A percentile compares a stretch with the other conserved stretches of the same genome.
These are phyloP conservation scores for Posidonia oceanica DNA, from an alignment of 116 monocot species.

Conservation along the genomic window DNA sequence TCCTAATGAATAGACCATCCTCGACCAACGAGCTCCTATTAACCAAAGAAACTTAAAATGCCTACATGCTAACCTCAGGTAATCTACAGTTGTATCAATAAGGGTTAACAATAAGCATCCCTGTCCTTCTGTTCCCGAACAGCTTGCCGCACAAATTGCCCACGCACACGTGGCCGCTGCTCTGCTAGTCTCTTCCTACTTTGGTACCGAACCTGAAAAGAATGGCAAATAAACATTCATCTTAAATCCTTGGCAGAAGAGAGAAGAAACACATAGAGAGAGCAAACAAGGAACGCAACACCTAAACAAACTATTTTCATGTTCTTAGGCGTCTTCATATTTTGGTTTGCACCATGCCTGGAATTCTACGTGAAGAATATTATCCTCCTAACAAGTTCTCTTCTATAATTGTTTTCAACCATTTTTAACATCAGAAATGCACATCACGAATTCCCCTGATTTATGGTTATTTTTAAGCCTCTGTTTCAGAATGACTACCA, in stretches of 20 bases:
- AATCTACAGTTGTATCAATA: background rate
- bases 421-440: too few species aligned
- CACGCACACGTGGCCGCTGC: constrained; percentile 76
- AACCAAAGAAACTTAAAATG: constrained; percentile 1
- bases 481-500: too few species aligned
- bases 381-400: too few species aligned
- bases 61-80: constrained; percentile 2
- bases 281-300: too few species aligned
- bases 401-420: too few species aligned
- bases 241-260: background rate
- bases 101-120: constrained; percentile 7
- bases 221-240: background rate
- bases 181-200: constrained; percentile 90
- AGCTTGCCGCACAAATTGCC: constrained; percentile 61
- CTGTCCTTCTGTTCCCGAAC: constrained; percentile 6
- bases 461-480: too few species aligned
- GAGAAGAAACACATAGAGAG: background rate
- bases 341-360: too few species aligned
- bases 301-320: too few species aligned
- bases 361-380: too few species aligned
- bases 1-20: background rate
- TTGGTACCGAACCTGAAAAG: constrained; percentile 85
- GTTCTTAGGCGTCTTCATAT: too few species aligned
- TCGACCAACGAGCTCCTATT: background rate
- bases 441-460: too few species aligned